Base-by-base conservation (phyloP, 2,329 filamentous ascomycete genomes). In the Aspergillus thermomutatus region DNA sequence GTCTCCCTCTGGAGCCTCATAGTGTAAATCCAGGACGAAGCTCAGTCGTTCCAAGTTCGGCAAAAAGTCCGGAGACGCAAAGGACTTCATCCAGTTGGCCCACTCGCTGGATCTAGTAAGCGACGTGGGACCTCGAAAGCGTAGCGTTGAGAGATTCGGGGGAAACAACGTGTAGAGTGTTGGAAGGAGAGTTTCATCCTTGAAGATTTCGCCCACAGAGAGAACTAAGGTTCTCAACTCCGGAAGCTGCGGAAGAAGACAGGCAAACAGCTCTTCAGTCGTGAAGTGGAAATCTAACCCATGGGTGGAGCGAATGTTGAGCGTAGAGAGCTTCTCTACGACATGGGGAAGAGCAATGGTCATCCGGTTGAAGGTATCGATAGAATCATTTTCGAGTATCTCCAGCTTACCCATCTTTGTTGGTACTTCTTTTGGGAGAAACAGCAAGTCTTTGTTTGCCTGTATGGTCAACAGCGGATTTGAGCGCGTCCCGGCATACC, bases 331-430 rank as follows among this genome's bases (percentile, higher is more conserved):
- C 4, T 59, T 60, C 1, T 53, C 48, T 2, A 67, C 40, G 2
- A 66, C 31, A 57, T 65, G 64, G 1, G 62, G 57, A 17, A 67
- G 53, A 1, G 61, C 58, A 1, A 64, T 9, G 1, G 49, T 27
- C 60, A 69, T 65, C 5, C 64, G 62, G 52, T 34, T 53, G 52
- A 69, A 60, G 0, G 64, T 59, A 31, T 67, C 64, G 1, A 67
- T 59, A 1, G 65, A 62, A 23, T 69, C 66, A 34, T 68, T 67
- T 34, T 68, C 64, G n/a, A 63, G 52, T 26, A 69, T 69, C 25
- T 69, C 67, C 14, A 69, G 37, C 4, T 52, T 65, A 6, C 47
- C 27, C n/a, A 68, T 27, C 23, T 60, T 59, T 41, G 56, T 50
- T 3, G 46, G 26, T 9, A 49, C 47, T 27, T 49, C 47, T 9